Conservation (phyloP, 1,284 basidiomycete species). For the Agaricales sp. region DNA sequence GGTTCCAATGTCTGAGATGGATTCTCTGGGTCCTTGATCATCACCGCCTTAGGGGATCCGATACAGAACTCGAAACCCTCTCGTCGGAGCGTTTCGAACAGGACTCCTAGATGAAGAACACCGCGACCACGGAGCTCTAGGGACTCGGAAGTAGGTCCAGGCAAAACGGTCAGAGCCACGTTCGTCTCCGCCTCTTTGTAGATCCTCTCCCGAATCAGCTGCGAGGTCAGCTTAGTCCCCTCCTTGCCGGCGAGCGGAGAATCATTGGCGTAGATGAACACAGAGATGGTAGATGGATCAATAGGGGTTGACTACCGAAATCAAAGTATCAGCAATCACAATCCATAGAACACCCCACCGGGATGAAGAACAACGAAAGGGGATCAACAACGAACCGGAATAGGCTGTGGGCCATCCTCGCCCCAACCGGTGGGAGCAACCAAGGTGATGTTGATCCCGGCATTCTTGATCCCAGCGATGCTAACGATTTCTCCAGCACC, state of each 20-base stretch:
- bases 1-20: slow-evolving; percentile 27
- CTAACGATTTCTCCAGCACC: slow-evolving; percentile 36
- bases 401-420: slow-evolving; percentile 24
- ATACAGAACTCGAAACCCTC: slow-evolving; percentile 35
- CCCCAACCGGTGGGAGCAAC: slow-evolving; percentile 31
- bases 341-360: no score
- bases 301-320: slow-evolving; percentile 30
- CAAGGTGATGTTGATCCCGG: slow-evolving; percentile 32
- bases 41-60: slow-evolving; percentile 35
- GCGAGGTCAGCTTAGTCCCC: slow-evolving; percentile 35
- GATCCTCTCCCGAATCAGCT: slow-evolving; percentile 33
- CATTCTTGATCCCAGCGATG: slow-evolving; percentile 33
- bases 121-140: slow-evolving; percentile 37
- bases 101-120: slow-evolving; percentile 35
- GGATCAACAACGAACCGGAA: slow-evolving; percentile 22
- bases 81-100: slow-evolving; percentile 33
- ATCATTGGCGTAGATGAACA: slow-evolving; percentile 34
- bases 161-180: slow-evolving; percentile 34
- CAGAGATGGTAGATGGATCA: slow-evolving; percentile 38
- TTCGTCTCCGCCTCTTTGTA: slow-evolving; percentile 38
- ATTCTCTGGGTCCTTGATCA: slow-evolving; percentile 29
- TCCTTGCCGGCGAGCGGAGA: slow-evolving; percentile 32
- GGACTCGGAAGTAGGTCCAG: slow-evolving; percentile 35
- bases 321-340: no score
- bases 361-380: no score